Conservation (phyloP, 2,329 filamentous ascomycete species). For the Didymella arachidicola region DNA sequence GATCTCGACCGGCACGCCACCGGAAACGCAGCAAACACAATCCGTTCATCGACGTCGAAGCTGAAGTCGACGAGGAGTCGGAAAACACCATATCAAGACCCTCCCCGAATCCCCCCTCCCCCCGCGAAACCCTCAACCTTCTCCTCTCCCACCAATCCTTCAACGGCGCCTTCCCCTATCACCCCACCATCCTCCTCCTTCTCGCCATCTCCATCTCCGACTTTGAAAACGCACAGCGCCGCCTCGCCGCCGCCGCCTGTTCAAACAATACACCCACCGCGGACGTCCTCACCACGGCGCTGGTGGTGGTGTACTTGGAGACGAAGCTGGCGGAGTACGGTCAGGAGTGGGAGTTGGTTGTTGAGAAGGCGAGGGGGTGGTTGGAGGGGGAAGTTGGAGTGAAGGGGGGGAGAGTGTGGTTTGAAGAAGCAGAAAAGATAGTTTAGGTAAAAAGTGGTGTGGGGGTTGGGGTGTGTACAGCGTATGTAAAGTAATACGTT, state of each 20-base stretch:
- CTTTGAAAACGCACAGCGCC: background rate
- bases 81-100: background rate
- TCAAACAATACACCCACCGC: too few relatives aligned
- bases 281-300: conserved; percentile 43
- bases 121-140: background rate
- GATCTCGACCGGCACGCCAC: too few relatives aligned
- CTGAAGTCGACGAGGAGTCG: background rate
- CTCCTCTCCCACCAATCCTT: conserved; percentile 64
- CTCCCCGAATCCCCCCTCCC: too few relatives aligned
- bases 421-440: too few relatives aligned
- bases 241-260: too few relatives aligned
- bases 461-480: too few relatives aligned
- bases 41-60: background rate
- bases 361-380: conserved; percentile 64
- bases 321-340: conserved; percentile 53
- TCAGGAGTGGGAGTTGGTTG: conserved; percentile 71
- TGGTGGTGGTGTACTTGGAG: conserved; percentile 62
- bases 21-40: background rate
- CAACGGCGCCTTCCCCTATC: conserved; percentile 61
- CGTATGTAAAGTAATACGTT: too few relatives aligned
- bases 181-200: background rate
- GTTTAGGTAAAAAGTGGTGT: too few relatives aligned
- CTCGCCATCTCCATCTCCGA: background rate
- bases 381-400: conserved; percentile 14
- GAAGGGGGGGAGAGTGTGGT: too few relatives aligned